Conservation (phyloP, 2,329 filamentous ascomycete species). For the Diaporthe ilicicola region DNA sequence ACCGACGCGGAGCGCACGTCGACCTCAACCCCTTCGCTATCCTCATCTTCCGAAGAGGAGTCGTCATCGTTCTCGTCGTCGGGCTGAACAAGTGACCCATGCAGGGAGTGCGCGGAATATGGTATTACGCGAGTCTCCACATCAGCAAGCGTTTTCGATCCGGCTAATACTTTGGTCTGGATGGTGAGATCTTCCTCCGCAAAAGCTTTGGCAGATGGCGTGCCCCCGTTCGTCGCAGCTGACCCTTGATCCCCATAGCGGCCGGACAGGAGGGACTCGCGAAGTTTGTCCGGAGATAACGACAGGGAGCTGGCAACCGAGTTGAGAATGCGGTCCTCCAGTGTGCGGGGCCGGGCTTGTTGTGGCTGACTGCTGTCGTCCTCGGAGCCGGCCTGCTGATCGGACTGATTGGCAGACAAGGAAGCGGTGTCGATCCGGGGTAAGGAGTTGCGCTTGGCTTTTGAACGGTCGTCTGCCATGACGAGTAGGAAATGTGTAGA, state of each 20-base stretch:
- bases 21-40: constrained; percentile 18
- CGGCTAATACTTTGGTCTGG: constrained; percentile 31
- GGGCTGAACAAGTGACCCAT: constrained; percentile 27
- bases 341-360: constrained; percentile 22
- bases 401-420: constrained; percentile 1
- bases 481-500: background rate
- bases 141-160: constrained; percentile 33
- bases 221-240: background rate
- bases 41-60: constrained; percentile 7
- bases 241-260: constrained; percentile 16
- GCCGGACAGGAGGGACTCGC: constrained; percentile 23
- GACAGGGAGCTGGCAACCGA: constrained; percentile 31
- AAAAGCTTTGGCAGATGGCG: constrained; percentile 11
- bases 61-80: constrained; percentile 14
- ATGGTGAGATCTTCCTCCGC: constrained; percentile 28
- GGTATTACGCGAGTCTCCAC: constrained; percentile 30
- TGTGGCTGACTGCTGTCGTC: constrained; percentile 4
- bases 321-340: constrained; percentile 30
- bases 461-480: constrained; percentile 31
- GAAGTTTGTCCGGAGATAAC: constrained; percentile 28
- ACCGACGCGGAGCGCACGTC: constrained; percentile 35
- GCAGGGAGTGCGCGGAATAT: constrained; percentile 30
- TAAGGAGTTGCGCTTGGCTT: constrained; percentile 26
- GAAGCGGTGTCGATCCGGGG: constrained; percentile 27
- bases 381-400: background rate